Base-by-base conservation (phyloP, 2,329 filamentous ascomycete genomes). In the Claviceps quebecensis region DNA sequence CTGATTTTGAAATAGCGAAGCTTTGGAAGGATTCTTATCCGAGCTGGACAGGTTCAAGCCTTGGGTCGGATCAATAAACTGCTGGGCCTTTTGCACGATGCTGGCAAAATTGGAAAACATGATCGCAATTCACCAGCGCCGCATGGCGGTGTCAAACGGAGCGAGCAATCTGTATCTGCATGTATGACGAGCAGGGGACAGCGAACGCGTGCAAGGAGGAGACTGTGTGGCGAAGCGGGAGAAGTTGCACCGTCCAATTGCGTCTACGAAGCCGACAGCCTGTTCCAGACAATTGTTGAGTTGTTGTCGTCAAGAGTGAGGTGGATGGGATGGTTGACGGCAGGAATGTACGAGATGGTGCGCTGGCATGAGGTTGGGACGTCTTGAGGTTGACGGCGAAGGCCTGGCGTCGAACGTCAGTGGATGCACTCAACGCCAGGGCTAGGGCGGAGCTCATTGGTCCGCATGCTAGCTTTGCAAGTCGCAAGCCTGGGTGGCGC, bases 31-130 rank as follows among this genome's bases (percentile, higher is more conserved):
- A 65, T 87, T 85, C 56, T 79, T 80, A 68, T 93, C 87, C 53
- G 84, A 80, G 62, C 82, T 78, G 59, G 83, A 81, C 54, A 87
- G 76, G 58, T 82, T 80, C 56, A 86, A 73, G 63, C 86, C 83
- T 66, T 88, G 83, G 57, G 86, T 86, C 50, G 89, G 87, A 68
- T 96, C 91, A 71, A 96, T 94, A 70, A 95, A 77, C 70, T 90
- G 87, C 75, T 95, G 89, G 59, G 90, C 90, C 78, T 91, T 95
- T 70, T 95, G 89, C 63, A 96, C 89, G 68, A 97, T 83, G 69
- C 80, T 91, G 61, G 86, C 74, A 57, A 81, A 66, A 67, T 75
- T 78, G 69, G 72, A 76, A 67, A 80, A 76, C 77, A 80, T 81
- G 68, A 61, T 69, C 59, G 65, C 65, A 55, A 55, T 65, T 34